Base-by-base conservation (phyloP, 2,329 filamentous ascomycete genomes). In the Amauroascus niger region DNA sequence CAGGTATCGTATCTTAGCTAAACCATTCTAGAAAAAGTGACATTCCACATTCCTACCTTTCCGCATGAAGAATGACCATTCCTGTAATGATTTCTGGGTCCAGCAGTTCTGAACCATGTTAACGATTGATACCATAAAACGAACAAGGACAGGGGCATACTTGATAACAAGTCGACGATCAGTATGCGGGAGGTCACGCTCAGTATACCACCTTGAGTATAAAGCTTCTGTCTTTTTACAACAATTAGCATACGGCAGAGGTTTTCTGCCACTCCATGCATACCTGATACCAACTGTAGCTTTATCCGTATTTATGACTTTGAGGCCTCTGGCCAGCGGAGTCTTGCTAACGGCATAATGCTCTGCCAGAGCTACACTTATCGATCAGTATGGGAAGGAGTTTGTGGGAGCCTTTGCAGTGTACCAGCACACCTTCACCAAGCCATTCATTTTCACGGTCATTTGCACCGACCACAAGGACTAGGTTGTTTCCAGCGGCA, bases 381-480 rank as follows among this genome's bases (percentile, higher is more conserved):
- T 20, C 3, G 9, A 39, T 52, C 32, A 46, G 41, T 20, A 46
- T 14, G 26, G 37, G n/a, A n/a, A n/a, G n/a, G n/a, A n/a, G n/a
- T n/a, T n/a, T n/a, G n/a, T n/a, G n/a, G n/a, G n/a, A n/a, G n/a
- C n/a, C n/a, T 41, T 22, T 41, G 39, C 5, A 44, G 37, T 39
- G 24, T 13, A 46, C 7, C 11, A n/a, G 44, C 65, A 22, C 64
- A 75, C 74, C 72, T 74, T 97, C 93, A 61, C 93, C 93, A 56
- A 98, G 89, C 90, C 91, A 97, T 53, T 85, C 84, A 80, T 96
- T 96, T 66, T 98, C 93, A 56, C 87, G 82, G 32, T 96, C 89
- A 56, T 93, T 87, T 33, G 93, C 90, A 8, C 89, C 90, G 40
- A 97, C 82, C 18, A 98, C 73, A 43, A 98, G 76, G 47, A 98